Evolutionary conservation across 2,329 filamentous ascomycete genomes (phyloP).

Genomic region (Aspergillus udagawae): DNA sequence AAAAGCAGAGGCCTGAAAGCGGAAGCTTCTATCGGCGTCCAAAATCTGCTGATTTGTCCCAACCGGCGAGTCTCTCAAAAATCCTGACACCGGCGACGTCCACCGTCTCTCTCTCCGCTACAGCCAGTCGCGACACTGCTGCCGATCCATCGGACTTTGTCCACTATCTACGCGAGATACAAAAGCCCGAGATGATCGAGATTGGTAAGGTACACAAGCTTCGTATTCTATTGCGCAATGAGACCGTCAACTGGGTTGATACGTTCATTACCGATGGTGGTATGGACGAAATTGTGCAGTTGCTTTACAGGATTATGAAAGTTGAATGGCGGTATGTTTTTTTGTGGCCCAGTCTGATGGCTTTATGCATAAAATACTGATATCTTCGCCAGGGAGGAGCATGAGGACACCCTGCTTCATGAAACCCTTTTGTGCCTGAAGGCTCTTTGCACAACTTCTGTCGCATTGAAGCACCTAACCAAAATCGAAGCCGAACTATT

Average conservation of each 20-base stretch:
- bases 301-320: conserved; percentile 87
- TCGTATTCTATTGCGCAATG: conserved; percentile 81
- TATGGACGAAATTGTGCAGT: conserved; percentile 82
- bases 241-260: conserved; percentile 94
- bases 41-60: conserved; percentile 67
- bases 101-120: conserved; percentile 51
- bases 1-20: conserved; percentile 67
- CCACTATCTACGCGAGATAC: conserved; percentile 73
- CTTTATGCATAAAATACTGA: conserved; percentile 1
- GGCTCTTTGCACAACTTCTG: conserved; percentile 84
- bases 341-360: not conserved
- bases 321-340: conserved; percentile 83
- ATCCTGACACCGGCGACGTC: conserved; percentile 54
- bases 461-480: conserved; percentile 76
- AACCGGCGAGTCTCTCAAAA: conserved; percentile 55
- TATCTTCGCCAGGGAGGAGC: conserved; percentile 68
- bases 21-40: conserved; percentile 64
- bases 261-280: conserved; percentile 84
- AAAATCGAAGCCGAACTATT: conserved; percentile 78
- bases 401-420: conserved; percentile 88
- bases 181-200: conserved; percentile 77
- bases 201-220: conserved; percentile 96
- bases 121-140: conserved; percentile 68
- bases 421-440: conserved; percentile 92
- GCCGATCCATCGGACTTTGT: conserved; percentile 81